Evolutionary conservation across 805 yeast species (phyloP), one percentile per base, ranked within the genome.

Genomic region (Kuraishia molischiana): DNA sequence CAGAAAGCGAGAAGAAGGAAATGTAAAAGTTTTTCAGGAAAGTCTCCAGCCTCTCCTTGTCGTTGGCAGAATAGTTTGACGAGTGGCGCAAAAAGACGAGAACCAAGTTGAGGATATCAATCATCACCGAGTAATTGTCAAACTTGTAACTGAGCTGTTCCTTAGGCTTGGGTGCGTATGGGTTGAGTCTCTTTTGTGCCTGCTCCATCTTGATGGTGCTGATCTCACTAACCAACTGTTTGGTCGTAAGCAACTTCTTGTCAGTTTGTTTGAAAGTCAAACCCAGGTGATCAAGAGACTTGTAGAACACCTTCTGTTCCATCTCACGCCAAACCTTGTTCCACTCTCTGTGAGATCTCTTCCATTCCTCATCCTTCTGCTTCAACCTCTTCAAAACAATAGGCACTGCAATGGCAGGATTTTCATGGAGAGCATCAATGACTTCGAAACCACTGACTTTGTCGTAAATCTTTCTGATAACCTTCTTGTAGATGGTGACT

Each of bases 351-450:
- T 90, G 98, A 2, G 96, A 89, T 44, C 96, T 76, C 59, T 86
- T 84, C 99, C 99, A 92, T 61, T 92, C 98, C 60, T 92, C 97
- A 56, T 92, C 97, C 61, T 92, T 92, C 61, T 92, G 97, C 61
- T 92, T 92, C 55, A 92, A 72, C 53, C 99, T 77, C 49, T 81
- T 85, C 58, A 92, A 67, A 11, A 92, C 94, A 41, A 92, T 79
- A 1, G 98, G 97, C 26, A 92, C 92, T 0, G 98, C 94, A 38
- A 89, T 77, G 2, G 92, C 87, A 2, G 99, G 99, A 51, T 84
- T 83, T 50, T 89, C 95, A 55, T 90, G 97, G 34, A 92, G 65
- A 3, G 97, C 96, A 51, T 87, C 95, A 51, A 92, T 85, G 17
- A 92, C 96, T 62, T 92, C 97, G 52, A 84, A 84, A 1, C 97